A percentile compares a stretch with the other conserved stretches of the same genome.
phyloP scores from a whole-genome alignment of 768 basidiomycete genomes.

The Leccinum variicolor region DNA sequence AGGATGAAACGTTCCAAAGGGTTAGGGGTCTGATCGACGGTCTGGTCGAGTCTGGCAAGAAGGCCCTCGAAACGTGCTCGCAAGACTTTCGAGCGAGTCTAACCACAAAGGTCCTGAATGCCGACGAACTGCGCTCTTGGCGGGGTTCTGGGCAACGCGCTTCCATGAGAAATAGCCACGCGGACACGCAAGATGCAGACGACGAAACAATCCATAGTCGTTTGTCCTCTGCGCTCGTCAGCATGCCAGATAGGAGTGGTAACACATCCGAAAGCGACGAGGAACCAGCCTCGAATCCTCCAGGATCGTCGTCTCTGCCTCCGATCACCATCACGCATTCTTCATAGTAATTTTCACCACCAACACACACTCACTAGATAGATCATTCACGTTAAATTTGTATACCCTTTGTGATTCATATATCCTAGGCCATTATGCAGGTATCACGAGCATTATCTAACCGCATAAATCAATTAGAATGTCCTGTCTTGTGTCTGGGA shows the following conservation, averaged over 20 bases:
- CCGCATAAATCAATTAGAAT: constrained; percentile 7
- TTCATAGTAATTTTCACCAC: constrained; percentile 21
- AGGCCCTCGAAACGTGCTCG: constrained; percentile 57
- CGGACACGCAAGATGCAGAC: constrained; percentile 24
- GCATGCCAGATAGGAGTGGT: constrained; percentile 15
- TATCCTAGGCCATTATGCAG: constrained; percentile 8
- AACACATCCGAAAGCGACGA: constrained; percentile 28
- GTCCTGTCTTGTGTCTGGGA: constrained; percentile 1
- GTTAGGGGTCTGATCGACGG: constrained; percentile 61
- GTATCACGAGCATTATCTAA: constrained; percentile 16
- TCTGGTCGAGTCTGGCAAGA: constrained; percentile 54
- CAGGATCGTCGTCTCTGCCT: constrained; percentile 26
- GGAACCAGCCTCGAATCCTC: constrained; percentile 17
- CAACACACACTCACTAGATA: constrained; percentile 15
- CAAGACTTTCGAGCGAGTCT: constrained; percentile 50
- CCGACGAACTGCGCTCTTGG: constrained; percentile 69
- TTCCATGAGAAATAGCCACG: constrained; percentile 9
- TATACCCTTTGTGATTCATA: constrained; percentile 26
- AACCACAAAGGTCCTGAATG: constrained; percentile 64
- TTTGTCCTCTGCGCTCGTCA: constrained; percentile 15
- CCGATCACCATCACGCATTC: constrained; percentile 46
- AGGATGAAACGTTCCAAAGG: constrained; percentile 56
- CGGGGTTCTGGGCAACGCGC: constrained; percentile 33
- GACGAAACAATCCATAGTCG: constrained; percentile 28
- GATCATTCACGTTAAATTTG: constrained; percentile 17